Evolutionary conservation across 2,329 filamentous ascomycete genomes (phyloP), one percentile per base, ranked within the genome.

Genomic region (Cladosporium sphaerospermum): DNA sequence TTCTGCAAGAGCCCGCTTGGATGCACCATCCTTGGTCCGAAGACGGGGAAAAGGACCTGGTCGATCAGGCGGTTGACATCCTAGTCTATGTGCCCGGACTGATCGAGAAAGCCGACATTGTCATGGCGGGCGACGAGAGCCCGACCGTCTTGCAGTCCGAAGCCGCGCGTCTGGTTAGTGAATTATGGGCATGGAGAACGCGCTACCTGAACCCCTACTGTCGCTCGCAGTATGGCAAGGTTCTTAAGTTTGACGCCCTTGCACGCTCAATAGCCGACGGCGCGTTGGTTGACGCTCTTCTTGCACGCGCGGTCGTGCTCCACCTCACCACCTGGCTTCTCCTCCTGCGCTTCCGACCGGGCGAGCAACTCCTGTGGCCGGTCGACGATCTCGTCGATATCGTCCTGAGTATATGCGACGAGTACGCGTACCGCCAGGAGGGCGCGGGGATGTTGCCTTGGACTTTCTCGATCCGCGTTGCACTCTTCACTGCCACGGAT

Each of bases 311-410:
- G n/a, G 18, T 40, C n/a, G 45, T 47, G 34, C 33, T 47, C 9
- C 34, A 47, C 13, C n/a, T 47, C 11, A 39, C 45, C 3, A 47
- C 45, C 11, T 47, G 45, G 45, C 45, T 47, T 2, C 34, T 47
- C 45, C 33, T 47, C 33, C 9, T 18, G 9, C 45, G 45, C 19
- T 9, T 47, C 45, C 13, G 31, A 36, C 13, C 34, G 3, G 34
- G 8, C 1, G 18, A 33, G 2, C 6, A 28, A n/a, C 34, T 47
- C 9, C 45, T 36, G 11, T 47, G 45, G 45, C 39, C 45, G 0
- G 10, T 37, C 19, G 5, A 11, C 2, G 14, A 47, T 2, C 4
- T 14, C 2, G 10, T 39, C 2, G 23, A 33, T 6, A 47, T 18
- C 34, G 39, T 47, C 6, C 34, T 47, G 6, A 16, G 28, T 2